Evolutionary conservation across 2,329 filamentous ascomycete species (phyloP), one percentile per base, ranked within the genome.

Genomic region (Ceratocystis harringtonii): DNA sequence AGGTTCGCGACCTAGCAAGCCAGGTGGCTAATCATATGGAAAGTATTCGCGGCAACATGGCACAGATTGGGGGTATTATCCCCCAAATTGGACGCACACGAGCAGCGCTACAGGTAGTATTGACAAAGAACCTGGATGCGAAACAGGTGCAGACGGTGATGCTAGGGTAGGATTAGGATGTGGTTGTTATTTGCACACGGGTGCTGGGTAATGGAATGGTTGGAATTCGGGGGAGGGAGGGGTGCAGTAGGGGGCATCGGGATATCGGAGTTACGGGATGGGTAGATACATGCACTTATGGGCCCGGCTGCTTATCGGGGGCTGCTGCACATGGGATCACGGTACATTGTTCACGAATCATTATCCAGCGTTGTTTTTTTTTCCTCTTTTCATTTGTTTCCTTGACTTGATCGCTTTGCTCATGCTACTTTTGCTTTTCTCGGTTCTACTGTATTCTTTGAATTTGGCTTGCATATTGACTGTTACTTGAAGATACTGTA

Each of bases 1-100:
- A 65, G 36, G 17, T 67, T 44, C 62, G 67, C 28, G 32, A 61
- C 41, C 58, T 60, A 10, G 64, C 66, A 5, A 28, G 50, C 44
- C 80, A 83, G 70, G 75, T 84, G 19, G 74, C 75, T 10, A 81
- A 72, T 63, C 82, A 84, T 68, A 79, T 83, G 73, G 80, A 84
- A 67, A 84, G 80, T 69, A 79, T 85, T 70, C 75, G 74, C 65
- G 74, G 74, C 55, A 84, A 84, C 70, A 73, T 84, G 48, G 73
- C 76, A 66, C 82, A 83, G 72, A 78, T 82, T 15, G 78, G 80
- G 0, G 79, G 78, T 5, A 74, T 85, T 3, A 69, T 78, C 5
- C 79, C 79, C 1, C 77, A 79, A 43, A 77, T 84, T 17, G 72
- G 70, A 19, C 76, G 74, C 65, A 81, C 76, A 69, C 76, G 74